Percentiles rank a stretch among this genome's conserved stretches.
Conservation (phyloP, 345 rosid species). For the Salix suchowensis region DNA sequence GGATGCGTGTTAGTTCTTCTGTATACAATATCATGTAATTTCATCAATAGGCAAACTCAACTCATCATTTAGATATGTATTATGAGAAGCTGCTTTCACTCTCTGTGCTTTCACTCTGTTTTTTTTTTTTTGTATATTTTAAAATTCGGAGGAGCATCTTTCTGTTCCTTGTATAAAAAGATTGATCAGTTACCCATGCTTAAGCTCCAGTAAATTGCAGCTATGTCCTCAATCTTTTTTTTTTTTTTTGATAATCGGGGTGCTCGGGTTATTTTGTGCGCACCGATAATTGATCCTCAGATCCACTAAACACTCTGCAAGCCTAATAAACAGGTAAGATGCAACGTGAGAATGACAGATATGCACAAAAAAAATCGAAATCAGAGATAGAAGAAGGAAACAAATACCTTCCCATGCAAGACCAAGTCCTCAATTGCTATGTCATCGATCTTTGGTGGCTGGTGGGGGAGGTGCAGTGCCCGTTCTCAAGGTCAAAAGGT, state of each 20-base stretch:
- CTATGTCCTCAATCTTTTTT: background rate
- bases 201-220: background rate
- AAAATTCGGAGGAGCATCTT: background rate
- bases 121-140: background rate
- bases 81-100: background rate
- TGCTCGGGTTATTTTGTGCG: fast-evolving
- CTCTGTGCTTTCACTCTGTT: fast-evolving
- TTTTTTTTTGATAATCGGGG: too few relatives aligned
- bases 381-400: too few relatives aligned
- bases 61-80: background rate
- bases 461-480: background rate
- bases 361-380: too few relatives aligned
- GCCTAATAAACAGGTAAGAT: too few relatives aligned
- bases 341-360: too few relatives aligned
- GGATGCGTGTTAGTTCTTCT: background rate
- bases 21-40: background rate
- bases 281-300: too few relatives aligned
- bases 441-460: background rate
- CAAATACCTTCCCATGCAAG: too few relatives aligned
- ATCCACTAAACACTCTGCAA: too few relatives aligned
- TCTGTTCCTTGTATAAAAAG: background rate
- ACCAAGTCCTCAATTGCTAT: background rate
- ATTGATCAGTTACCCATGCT: background rate
- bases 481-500: background rate
- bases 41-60: background rate